Evolutionary conservation across 208 protist genomes (phyloP).

Genomic region (Wallacemonas sp.): DNA sequence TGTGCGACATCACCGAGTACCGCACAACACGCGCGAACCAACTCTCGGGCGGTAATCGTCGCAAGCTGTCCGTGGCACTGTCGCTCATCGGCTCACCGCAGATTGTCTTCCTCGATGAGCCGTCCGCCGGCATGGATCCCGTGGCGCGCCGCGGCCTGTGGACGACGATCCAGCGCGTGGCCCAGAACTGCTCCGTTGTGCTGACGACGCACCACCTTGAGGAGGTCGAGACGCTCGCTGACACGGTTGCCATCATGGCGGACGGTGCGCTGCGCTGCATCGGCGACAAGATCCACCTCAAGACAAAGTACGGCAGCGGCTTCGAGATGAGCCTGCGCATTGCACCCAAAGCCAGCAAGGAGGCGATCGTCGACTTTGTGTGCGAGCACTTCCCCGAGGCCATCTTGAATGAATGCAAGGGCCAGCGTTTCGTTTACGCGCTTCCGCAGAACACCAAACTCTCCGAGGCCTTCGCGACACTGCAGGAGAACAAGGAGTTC

Average conservation of each 20-base stretch:
- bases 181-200: constrained; percentile 71
- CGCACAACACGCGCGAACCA: constrained; percentile 15
- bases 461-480: constrained; percentile 31
- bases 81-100: constrained; percentile 54
- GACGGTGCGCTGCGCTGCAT: constrained; percentile 78
- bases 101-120: constrained; percentile 69
- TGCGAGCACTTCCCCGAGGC: constrained; percentile 21
- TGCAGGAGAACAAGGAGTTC: constrained; percentile 29
- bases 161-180: constrained; percentile 33
- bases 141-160: constrained; percentile 49
- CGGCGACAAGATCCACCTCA: constrained; percentile 73
- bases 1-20: constrained; percentile 26
- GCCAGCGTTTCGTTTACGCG: constrained; percentile 35
- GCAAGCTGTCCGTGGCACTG: constrained; percentile 65
- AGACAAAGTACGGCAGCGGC: constrained; percentile 56
- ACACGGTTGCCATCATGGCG: constrained; percentile 79
- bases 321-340: constrained; percentile 33
- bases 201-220: constrained; percentile 95
- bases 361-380: constrained; percentile 23
- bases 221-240: constrained; percentile 88
- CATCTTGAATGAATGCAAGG: constrained; percentile 30
- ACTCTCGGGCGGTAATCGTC: constrained; percentile 63
- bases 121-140: constrained; percentile 66
- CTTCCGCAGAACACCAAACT: constrained; percentile 28
- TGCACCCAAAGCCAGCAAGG: background rate